Evolutionary conservation across 2,329 filamentous ascomycete species (phyloP).

Genomic region (Gyromitra esculenta): DNA sequence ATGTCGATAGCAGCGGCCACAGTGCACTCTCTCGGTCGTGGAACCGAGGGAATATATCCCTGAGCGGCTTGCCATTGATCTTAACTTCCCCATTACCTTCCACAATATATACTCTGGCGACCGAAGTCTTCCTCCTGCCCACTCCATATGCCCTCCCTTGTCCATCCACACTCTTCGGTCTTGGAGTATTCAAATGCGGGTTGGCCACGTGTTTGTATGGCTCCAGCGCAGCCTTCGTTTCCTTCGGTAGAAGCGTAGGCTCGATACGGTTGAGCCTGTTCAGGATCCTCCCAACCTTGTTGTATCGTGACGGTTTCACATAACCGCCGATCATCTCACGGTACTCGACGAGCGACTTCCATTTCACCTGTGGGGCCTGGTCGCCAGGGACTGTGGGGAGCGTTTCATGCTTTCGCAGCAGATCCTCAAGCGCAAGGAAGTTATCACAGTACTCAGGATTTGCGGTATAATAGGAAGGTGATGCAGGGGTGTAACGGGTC

Average conservation of each 20-base stretch:
- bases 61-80: slow-evolving; percentile 88
- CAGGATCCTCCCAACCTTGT: slow-evolving; percentile 77
- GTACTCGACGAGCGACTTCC: slow-evolving; percentile 82
- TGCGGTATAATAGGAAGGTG: slow-evolving; percentile 93
- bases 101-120: slow-evolving; percentile 85
- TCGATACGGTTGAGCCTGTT: slow-evolving; percentile 87
- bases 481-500: slow-evolving; percentile 81
- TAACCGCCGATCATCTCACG: slow-evolving; percentile 75
- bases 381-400: slow-evolving; percentile 74
- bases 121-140: slow-evolving; percentile 86
- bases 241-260: slow-evolving; percentile 75
- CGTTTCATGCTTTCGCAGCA: slow-evolving; percentile 76
- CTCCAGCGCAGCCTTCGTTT: slow-evolving; percentile 72
- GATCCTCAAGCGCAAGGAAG: slow-evolving; percentile 75
- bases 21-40: slow-evolving; percentile 95
- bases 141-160: slow-evolving; percentile 81
- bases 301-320: slow-evolving; percentile 80
- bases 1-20: slow-evolving; percentile 86
- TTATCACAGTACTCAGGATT: slow-evolving; percentile 87
- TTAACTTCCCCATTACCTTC: slow-evolving; percentile 91
- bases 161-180: slow-evolving; percentile 73
- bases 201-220: slow-evolving; percentile 80
- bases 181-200: slow-evolving; percentile 72
- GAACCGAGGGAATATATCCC: slow-evolving; percentile 81
- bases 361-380: slow-evolving; percentile 77